These are phyloP conservation scores for Diaporthe helianthi DNA, from an alignment of 2,329 filamentous ascomycete species.

Conservation along the genomic window DNA sequence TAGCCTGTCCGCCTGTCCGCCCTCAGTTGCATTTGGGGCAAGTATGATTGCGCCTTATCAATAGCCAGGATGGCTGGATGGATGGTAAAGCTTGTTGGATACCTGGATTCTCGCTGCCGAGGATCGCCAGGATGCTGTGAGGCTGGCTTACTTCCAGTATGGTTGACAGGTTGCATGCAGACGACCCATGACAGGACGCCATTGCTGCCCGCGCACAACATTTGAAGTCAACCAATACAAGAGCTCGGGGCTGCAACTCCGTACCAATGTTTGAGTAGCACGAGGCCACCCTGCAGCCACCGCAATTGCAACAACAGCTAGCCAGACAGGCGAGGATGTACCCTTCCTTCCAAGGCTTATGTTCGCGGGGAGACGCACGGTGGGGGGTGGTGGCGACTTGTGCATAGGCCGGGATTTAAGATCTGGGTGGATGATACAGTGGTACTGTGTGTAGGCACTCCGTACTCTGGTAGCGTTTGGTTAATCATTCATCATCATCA, in stretches of 20 bases:
- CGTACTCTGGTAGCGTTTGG: too few species aligned
- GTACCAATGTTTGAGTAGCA: neutral
- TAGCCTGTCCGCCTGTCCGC: neutral
- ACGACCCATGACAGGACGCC: neutral
- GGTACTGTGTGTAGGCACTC: too few species aligned
- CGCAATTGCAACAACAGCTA: too few species aligned
- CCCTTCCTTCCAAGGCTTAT: too few species aligned
- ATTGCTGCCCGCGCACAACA: neutral
- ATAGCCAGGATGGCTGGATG: neutral
- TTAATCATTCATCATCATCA: too few species aligned
- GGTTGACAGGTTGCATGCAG: neutral
- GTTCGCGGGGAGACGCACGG: too few species aligned
- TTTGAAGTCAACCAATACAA: neutral
- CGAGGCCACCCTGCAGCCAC: neutral
- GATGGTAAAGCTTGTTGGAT: neutral
- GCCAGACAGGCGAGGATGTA: too few species aligned
- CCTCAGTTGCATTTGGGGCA: neutral
- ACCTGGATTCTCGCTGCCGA: too few species aligned
- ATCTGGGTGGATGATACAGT: too few species aligned
- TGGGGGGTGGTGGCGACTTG: neutral
- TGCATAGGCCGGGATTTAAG: too few species aligned
- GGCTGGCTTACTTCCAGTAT: neutral
- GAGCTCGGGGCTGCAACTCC: neutral
- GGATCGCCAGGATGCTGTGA: neutral
- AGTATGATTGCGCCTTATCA: neutral